A percentile compares a stretch with the other conserved stretches of the same genome.
These are phyloP conservation scores for Clohesyomyces aquaticus DNA, from an alignment of 495 filamentous ascomycete genomes.

Conservation along the genomic window DNA sequence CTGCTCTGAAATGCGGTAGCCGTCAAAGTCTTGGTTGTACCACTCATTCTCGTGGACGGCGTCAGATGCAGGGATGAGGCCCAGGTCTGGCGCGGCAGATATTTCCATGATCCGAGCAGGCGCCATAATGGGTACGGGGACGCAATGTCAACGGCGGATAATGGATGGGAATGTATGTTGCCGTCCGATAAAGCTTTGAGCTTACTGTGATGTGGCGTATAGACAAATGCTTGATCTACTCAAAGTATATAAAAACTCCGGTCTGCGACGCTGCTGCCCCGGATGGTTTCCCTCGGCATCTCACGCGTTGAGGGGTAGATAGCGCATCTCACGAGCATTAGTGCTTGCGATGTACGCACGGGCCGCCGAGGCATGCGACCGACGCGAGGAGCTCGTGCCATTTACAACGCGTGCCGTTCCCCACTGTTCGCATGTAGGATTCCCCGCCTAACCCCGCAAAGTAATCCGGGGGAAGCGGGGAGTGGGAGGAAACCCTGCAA, in stretches of 20 bases:
- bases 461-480: no score
- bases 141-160: not conserved
- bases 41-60: slow-evolving; percentile 30
- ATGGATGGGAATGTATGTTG: no score
- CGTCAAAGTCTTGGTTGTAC: slow-evolving; percentile 29
- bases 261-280: no score
- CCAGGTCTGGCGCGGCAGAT: slow-evolving; percentile 8
- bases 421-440: not conserved
- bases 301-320: slow-evolving; percentile 7
- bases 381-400: slow-evolving; percentile 5
- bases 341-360: no score
- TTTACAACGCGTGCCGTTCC: not conserved
- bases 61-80: slow-evolving; percentile 13
- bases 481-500: not conserved
- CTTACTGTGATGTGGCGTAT: no score
- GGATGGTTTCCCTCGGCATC: slow-evolving; percentile 10
- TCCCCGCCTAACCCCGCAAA: not conserved
- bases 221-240: no score
- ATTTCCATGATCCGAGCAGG: slow-evolving; percentile 18
- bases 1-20: slow-evolving; percentile 29
- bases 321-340: not conserved
- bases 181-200: no score
- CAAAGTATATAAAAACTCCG: no score
- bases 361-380: slow-evolving; percentile 8
- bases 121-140: not conserved